Base-by-base conservation (phyloP, 108 stramenopile genomes). In the Stephanodiscus minutulus region DNA sequence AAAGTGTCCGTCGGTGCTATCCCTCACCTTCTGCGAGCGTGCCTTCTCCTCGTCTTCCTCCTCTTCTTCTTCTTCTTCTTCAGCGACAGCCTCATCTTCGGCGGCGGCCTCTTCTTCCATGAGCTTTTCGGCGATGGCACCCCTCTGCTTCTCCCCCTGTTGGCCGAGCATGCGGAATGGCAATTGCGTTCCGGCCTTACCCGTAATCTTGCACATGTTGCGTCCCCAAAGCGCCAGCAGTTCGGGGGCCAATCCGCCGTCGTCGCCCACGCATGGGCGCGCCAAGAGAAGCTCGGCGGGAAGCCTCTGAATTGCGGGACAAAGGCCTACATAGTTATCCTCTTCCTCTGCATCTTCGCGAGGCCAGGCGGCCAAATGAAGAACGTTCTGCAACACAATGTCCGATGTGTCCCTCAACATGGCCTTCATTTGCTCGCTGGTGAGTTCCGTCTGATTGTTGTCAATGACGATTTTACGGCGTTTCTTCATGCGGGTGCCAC, bases 391-490 rank as follows among this genome's bases (percentile, higher is more conserved):
- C 5, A 84, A 36, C 13, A 85, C 76, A 60, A 91, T 90, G 59
- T 91, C 91, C n/a, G 70, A 71, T 11, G 91, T 90, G 69, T 93
- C 85, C 3, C 52, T 36, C 18, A 95, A 73, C 91, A 93, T 93
- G 20, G 75, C 63, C 53, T 86, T 85, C 68, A 95, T 93, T 54
- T 93, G 85, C 10, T 86, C 89, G 63, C 79, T 85, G 47, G 83
- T 52, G 5, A 95, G 73, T 67, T 96, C 90, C 5, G 91, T 96
- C 35, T 79, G 66, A 73, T 91, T 85, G 72, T 96, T 91, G 74
- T 93, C 92, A 70, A 93, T 87, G 24, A 89, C 72, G 68, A 96
- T 82, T 72, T 88, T 90, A 12, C 94, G 81, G 43, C 90, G 85
- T 69, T 93, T 96, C 64, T 85, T 87, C 74, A 74, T 82, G 20